Percentiles rank a stretch among this genome's conserved stretches.
These are phyloP conservation scores for Phytophthora pistaciae DNA, from an alignment of 352 stramenopile species.

Conservation along the genomic window DNA sequence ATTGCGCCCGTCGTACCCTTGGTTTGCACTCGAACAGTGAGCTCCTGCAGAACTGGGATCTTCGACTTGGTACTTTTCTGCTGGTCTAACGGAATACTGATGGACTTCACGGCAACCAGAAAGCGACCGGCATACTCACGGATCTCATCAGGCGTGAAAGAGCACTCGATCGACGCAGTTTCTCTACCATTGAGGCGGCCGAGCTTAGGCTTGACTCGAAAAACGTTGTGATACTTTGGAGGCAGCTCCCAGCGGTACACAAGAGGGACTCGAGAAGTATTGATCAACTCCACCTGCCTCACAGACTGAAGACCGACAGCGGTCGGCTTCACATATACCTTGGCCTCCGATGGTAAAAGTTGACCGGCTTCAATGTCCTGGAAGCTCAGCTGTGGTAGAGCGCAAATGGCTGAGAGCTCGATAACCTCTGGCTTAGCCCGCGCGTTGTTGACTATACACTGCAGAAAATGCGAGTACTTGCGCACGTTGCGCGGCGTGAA, in stretches of 20 bases:
- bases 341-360: conserved; percentile 33
- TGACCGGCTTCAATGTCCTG: conserved; percentile 33
- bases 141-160: conserved; percentile 84
- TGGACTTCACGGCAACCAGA: conserved; percentile 69
- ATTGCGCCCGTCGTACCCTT: conserved; percentile 81
- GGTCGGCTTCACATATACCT: conserved; percentile 89
- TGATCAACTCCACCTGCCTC: conserved; percentile 67
- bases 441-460: conserved; percentile 83
- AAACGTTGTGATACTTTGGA: conserved; percentile 59
- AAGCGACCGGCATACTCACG: conserved; percentile 84
- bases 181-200: conserved; percentile 89
- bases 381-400: conserved; percentile 62
- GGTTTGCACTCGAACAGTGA: conserved; percentile 67
- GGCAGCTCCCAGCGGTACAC: conserved; percentile 87
- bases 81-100: conserved; percentile 59
- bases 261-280: conserved; percentile 87
- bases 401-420: conserved; percentile 67
- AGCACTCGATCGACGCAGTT: conserved; percentile 57
- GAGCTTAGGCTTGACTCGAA: conserved; percentile 73
- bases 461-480: conserved; percentile 63
- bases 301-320: conserved; percentile 75
- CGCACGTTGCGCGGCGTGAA: conserved; percentile 63
- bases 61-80: conserved; percentile 25
- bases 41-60: conserved; percentile 71
- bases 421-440: conserved; percentile 54